A percentile compares a stretch with the other conserved stretches of the same genome.
Evolutionary conservation across 2,329 filamentous ascomycete species (phyloP).

Genomic region (Fusarium tuaranense): DNA sequence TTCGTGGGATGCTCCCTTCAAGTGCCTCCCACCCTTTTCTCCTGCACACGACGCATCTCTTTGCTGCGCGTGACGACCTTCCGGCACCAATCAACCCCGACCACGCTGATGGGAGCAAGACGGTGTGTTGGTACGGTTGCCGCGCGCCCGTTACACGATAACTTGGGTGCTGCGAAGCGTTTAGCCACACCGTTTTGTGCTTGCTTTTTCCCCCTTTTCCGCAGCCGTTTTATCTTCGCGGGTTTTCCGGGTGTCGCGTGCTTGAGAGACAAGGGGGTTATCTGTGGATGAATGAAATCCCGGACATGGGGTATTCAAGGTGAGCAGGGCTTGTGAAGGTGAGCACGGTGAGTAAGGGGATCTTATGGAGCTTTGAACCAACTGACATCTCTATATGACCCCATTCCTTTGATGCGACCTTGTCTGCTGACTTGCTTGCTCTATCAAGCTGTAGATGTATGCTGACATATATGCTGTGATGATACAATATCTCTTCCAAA

Average conservation of each 20-base stretch:
- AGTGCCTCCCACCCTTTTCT: constrained; percentile 8
- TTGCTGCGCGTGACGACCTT: constrained; percentile 16
- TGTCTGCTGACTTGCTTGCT: neutral
- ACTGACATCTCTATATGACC: neutral
- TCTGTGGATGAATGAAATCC: neutral
- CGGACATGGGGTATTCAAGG: neutral
- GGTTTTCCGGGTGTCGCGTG: neutral
- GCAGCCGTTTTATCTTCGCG: neutral
- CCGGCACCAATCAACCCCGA: constrained; percentile 31
- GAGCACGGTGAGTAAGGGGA: neutral
- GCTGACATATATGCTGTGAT: neutral
- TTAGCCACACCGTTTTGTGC: neutral
- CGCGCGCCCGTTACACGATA: neutral
- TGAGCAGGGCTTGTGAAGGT: neutral
- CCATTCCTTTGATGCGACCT: neutral
- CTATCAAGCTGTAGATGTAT: neutral
- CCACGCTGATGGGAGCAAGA: constrained; percentile 11
- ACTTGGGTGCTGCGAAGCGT: neutral
- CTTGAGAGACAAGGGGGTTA: neutral
- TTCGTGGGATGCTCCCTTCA: neutral
- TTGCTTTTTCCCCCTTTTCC: neutral
- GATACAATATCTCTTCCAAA: neutral
- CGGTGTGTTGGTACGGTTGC: neutral
- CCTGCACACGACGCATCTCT: constrained; percentile 4
- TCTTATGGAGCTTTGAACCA: neutral